Percentiles rank a stretch among this genome's conserved stretches.
phyloP scores from a whole-genome alignment of 805 yeast genomes.

The Candida cerambycidarum region DNA sequence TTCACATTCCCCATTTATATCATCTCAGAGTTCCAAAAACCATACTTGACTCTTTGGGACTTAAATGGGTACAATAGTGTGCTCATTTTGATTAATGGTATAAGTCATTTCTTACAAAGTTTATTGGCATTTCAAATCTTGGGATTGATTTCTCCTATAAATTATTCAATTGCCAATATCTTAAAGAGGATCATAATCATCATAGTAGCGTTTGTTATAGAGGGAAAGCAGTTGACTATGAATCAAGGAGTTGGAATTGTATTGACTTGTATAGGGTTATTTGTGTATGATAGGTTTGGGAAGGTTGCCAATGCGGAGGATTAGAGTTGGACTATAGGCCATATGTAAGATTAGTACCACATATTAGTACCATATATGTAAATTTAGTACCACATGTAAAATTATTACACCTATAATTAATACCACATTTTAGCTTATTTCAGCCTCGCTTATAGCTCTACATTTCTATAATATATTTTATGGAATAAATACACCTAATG shows the following conservation, averaged over 20 bases:
- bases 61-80: slow-evolving; percentile 29
- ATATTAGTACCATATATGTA: no score
- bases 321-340: no score
- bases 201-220: slow-evolving; percentile 63
- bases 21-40: slow-evolving; percentile 47
- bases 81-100: slow-evolving; percentile 59
- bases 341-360: no score
- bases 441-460: no score
- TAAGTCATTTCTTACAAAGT: slow-evolving; percentile 70
- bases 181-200: slow-evolving; percentile 73
- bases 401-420: no score
- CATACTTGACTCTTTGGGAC: slow-evolving; percentile 27
- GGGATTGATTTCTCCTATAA: slow-evolving; percentile 71
- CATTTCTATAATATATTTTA: no score
- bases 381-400: no score
- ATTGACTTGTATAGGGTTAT: slow-evolving; percentile 40
- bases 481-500: slow-evolving; percentile 22
- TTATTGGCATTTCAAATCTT: slow-evolving; percentile 74
- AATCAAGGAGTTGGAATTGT: slow-evolving; percentile 36
- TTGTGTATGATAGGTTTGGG: slow-evolving; percentile 45
- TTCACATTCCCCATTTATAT: slow-evolving; percentile 69
- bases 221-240: slow-evolving; percentile 38
- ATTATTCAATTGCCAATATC: slow-evolving; percentile 77
- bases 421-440: no score
- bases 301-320: slow-evolving; percentile 6